Base-by-base conservation (phyloP, 257 asterid species). In the Salvia rosmarinus region DNA sequence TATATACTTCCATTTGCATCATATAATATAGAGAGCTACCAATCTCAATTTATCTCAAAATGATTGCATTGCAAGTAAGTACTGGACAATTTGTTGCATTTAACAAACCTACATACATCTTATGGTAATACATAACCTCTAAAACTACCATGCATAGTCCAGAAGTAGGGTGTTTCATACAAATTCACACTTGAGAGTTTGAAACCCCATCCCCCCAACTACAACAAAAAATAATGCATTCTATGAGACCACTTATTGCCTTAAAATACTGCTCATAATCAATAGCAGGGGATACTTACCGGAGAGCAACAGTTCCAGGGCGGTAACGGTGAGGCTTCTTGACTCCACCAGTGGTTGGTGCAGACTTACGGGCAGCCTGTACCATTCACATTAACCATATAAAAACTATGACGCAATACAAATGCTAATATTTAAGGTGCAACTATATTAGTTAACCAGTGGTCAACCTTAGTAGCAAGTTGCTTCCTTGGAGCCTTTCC, bases 401-500 rank as follows among this genome's bases (percentile, higher is more conserved):
- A 14, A 57, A 52, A 47, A 20, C 32, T 3, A 30, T 6, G 14
- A 35, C 42, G 11, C 28, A 17, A 52, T 23, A 0, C 23, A 10
- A 54, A 3, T 20, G 14, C 37, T 12, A 0, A 3, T 4, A 12
- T n/a, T 19, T 23, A 1, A 42, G 59, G 49, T 13, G 23, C 25
- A 2, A 2, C 14, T 0, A 56, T 37, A 30, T 14, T n/a, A 40
- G n/a, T 23, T 17, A 25, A 14, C 0, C 10, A n/a, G 11, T n/a
- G n/a, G 60, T 1, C 5, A 19, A 86, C 93, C 93, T 87, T 87
- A 1, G 93, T 87, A 17, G 93, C 93, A 0, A 87, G 93, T 68
- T 85, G 93, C 85, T 87, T 87, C 86, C 93, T 83, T 5, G 93
- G 93, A 3, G 93, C 93, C 80, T 87, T 87, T 85, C 93, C 93